Evolutionary conservation across 352 stramenopile genomes (phyloP).

Genomic region (Plasmopara halstedii): DNA sequence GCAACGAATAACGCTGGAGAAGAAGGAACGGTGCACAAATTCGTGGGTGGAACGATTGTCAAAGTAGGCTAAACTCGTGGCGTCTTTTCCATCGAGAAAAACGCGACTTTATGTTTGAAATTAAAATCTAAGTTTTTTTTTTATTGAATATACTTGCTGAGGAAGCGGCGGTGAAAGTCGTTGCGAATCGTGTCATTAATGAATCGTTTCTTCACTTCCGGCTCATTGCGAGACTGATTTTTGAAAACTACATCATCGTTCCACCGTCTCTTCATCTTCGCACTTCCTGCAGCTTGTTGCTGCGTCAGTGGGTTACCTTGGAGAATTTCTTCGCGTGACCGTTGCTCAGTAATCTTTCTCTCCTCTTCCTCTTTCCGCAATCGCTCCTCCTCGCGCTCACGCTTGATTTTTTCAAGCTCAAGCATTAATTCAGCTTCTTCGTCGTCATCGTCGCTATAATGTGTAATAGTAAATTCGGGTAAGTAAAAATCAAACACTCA

Average conservation of each 20-base stretch:
- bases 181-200: constrained; percentile 99
- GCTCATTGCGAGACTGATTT: constrained; percentile 94
- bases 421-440: constrained; percentile 96
- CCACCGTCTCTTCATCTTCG: constrained; percentile 94
- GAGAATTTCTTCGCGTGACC: constrained; percentile 88
- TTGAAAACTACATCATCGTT: constrained; percentile 99
- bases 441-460: constrained; percentile 85
- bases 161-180: constrained; percentile 98
- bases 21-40: constrained; percentile 50
- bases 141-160: constrained; percentile 95
- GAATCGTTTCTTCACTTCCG: constrained; percentile 95
- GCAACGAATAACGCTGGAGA: constrained; percentile 41
- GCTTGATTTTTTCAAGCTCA: constrained; percentile 97
- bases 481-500: neutral
- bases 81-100: too few relatives aligned
- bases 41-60: constrained; percentile 57
- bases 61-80: constrained; percentile 39
- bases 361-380: constrained; percentile 86
- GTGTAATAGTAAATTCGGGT: neutral
- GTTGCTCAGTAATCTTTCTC: constrained; percentile 67
- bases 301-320: constrained; percentile 91
- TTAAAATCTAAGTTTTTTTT: neutral
- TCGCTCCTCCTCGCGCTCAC: constrained; percentile 91
- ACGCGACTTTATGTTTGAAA: too few relatives aligned
- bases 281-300: constrained; percentile 25